phyloP scores from a whole-genome alignment of 371 early-diverging fungal genomes.

The Nosema muscidifuracis region DNA sequence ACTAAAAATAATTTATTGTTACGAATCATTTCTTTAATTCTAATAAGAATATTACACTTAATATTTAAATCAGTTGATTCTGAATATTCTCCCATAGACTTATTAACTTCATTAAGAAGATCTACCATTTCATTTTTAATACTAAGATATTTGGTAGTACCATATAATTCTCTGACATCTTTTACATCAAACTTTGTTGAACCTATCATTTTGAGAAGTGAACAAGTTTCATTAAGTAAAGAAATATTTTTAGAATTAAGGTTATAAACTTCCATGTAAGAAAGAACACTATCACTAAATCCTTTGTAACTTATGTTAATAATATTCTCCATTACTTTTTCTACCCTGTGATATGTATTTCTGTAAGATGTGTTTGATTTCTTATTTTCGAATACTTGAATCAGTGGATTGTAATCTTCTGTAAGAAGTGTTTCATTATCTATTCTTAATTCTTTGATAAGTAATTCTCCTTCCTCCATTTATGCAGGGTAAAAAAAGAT shows the following conservation, averaged over 20 bases:
- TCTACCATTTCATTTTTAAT: conserved; percentile 40
- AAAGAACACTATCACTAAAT: conserved; percentile 53
- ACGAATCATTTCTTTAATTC: conserved; percentile 24
- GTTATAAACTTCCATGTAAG: conserved; percentile 43
- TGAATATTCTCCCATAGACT: background rate
- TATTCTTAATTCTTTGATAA: conserved; percentile 56
- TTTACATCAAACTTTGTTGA: conserved; percentile 25
- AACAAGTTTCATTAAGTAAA: conserved; percentile 10
- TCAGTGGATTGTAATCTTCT: conserved; percentile 56
- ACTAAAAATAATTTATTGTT: conserved; percentile 16
- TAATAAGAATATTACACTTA: background rate
- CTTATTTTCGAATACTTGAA: conserved; percentile 34
- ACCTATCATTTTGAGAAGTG: background rate
- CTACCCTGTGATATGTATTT: conserved; percentile 55
- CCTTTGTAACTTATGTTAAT: conserved; percentile 53
- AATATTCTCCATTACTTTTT: conserved; percentile 54
- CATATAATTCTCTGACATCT: conserved; percentile 23
- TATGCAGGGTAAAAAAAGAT: too few relatives aligned
- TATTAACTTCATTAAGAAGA: conserved; percentile 14
- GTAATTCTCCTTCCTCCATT: conserved; percentile 38
- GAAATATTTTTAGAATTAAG: conserved; percentile 18
- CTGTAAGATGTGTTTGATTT: conserved; percentile 34
- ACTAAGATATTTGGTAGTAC: conserved; percentile 16
- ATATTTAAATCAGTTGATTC: background rate
- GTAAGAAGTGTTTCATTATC: conserved; percentile 56